Evolutionary conservation across 2,329 filamentous ascomycete genomes (phyloP), one percentile per base, ranked within the genome.

Genomic region (Claviceps paspali): DNA sequence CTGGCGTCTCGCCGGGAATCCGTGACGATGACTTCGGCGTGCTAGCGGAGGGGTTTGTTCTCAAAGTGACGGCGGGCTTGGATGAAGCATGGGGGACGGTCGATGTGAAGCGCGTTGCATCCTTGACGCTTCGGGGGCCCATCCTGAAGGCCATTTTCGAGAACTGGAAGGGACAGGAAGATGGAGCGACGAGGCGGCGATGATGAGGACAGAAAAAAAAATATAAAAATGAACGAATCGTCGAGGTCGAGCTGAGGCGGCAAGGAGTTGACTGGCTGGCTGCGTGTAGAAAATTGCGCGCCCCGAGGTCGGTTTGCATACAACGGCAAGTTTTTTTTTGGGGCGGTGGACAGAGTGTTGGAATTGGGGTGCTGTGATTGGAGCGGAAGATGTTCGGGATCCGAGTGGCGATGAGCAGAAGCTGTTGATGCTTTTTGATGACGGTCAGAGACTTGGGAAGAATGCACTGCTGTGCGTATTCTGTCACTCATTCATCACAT

Each of bases 101-200:
- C 39, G 62, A 64, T 26, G 62, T 65, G 54, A 65, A 91, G 53
- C 82, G 78, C 50, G 83, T 91, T 47, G 83, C 82, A 56, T 87
- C 82, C 49, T 73, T 74, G 55, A 82, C 77, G 61, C 75, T 82
- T 54, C 80, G 78, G 42, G 79, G 69, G 45, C 62, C 63, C 31
- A 64, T 57, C 47, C 57, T 55, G 24, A 59, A 57, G 39, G 58
- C 56, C 62, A 64, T 65, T 35, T 22, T 5, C 21, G 5, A 22
- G 8, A 22, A 22, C 21, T 22, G 21, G n/a, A n/a, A n/a, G n/a
- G n/a, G n/a, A n/a, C n/a, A n/a, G n/a, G n/a, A n/a, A n/a, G n/a
- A n/a, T n/a, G n/a, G n/a, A n/a, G n/a, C n/a, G n/a, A n/a, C n/a
- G n/a, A n/a, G n/a, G n/a, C n/a, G n/a, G n/a, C n/a, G n/a, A n/a